A percentile compares a stretch with the other conserved stretches of the same genome.
These are phyloP conservation scores for Elsinoe ampelina DNA, from an alignment of 2,329 filamentous ascomycete genomes.

Conservation along the genomic window DNA sequence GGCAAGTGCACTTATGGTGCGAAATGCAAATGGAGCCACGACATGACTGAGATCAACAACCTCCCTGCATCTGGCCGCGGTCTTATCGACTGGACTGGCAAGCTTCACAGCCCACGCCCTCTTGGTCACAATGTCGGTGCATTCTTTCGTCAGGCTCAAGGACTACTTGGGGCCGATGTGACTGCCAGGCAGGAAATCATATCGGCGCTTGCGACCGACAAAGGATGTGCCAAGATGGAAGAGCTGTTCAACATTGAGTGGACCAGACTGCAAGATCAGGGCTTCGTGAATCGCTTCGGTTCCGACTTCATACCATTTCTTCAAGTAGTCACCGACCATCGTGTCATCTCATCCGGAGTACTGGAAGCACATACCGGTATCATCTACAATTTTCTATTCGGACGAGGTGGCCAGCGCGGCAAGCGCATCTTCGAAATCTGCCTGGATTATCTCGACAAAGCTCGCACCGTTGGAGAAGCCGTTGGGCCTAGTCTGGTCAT, in stretches of 20 bases:
- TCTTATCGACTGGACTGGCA: neutral
- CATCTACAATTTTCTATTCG: neutral
- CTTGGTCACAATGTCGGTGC: neutral
- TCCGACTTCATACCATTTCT: neutral
- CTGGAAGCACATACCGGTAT: neutral
- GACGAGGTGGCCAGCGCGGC: neutral
- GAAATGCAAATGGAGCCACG: conserved; percentile 17
- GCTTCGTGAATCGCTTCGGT: neutral
- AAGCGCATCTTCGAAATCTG: neutral
- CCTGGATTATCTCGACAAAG: neutral
- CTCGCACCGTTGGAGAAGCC: neutral
- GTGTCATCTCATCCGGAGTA: neutral
- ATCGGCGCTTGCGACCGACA: conserved; percentile 18
- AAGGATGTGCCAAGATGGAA: conserved; percentile 19
- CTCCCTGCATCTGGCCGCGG: neutral
- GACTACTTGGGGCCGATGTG: conserved; percentile 16
- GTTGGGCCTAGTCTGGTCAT: too few relatives aligned
- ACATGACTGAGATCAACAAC: conserved; percentile 2
- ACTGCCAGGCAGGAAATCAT: conserved; percentile 21
- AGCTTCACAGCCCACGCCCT: neutral
- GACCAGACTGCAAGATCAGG: neutral
- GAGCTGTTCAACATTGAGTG: conserved; percentile 16
- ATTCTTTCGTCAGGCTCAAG: conserved; percentile 20
- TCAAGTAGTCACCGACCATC: neutral
- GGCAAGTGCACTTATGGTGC: conserved; percentile 16